Conservation (phyloP, 1,284 basidiomycete genomes). For the Ganoderma sp. region DNA sequence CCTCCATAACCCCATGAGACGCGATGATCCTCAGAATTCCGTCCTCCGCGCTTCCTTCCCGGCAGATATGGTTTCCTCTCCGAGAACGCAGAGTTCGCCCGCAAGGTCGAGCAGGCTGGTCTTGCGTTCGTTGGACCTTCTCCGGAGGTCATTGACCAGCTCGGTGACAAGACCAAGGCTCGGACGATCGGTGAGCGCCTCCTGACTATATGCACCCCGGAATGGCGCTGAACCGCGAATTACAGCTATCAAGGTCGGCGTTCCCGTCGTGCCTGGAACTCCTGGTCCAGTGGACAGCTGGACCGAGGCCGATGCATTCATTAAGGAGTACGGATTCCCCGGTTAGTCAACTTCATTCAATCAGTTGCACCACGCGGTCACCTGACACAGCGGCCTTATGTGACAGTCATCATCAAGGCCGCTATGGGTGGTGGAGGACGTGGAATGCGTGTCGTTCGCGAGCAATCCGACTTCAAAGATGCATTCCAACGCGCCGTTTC, state of each 20-base stretch:
- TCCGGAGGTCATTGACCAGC: slow-evolving; percentile 95
- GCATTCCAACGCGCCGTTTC: slow-evolving; percentile 93
- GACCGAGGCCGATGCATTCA: slow-evolving; percentile 85
- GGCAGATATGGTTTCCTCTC: slow-evolving; percentile 96
- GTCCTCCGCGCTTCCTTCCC: slow-evolving; percentile 4
- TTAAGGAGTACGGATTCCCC: slow-evolving; percentile 95
- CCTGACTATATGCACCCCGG: slow-evolving; percentile 1
- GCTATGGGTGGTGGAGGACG: slow-evolving; percentile 99
- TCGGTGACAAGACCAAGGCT: slow-evolving; percentile 99
- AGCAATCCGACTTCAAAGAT: slow-evolving; percentile 89
- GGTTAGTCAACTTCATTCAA: slow-evolving; percentile 50
- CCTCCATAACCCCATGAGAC: slow-evolving; percentile 14
- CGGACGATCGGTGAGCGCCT: slow-evolving; percentile 71
- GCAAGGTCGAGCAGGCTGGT: slow-evolving; percentile 96
- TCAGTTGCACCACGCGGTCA: background rate
- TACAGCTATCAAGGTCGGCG: slow-evolving; percentile 83
- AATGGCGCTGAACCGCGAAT: background rate
- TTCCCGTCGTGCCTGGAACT: slow-evolving; percentile 98
- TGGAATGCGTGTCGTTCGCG: slow-evolving; percentile 98
- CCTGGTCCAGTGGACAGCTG: slow-evolving; percentile 90
- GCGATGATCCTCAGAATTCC: slow-evolving; percentile 32
- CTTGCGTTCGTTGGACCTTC: slow-evolving; percentile 97
- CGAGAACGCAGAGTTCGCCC: slow-evolving; percentile 95
- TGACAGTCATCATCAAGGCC: slow-evolving; percentile 91
- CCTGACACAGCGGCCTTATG: slow-evolving; percentile 3